A percentile compares a stretch with the other conserved stretches of the same genome.
Conservation (phyloP, 108 stramenopile genomes). For the Cyclostephanos tholiformis region DNA sequence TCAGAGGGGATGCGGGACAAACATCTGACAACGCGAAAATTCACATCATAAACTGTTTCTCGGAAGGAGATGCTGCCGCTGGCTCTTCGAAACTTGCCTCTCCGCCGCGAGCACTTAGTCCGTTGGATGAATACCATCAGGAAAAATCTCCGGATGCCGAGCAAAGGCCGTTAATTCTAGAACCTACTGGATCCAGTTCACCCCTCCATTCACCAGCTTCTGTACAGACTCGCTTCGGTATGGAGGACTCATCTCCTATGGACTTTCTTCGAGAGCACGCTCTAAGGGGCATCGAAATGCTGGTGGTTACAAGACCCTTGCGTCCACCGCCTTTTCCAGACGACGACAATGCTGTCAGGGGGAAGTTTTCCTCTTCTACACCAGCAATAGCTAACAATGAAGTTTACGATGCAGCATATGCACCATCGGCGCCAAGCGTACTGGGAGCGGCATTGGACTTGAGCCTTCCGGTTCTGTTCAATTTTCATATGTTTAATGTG, state of each 20-base stretch:
- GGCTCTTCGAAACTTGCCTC: constrained; percentile 18
- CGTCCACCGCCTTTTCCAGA: constrained; percentile 26
- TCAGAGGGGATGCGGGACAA: not conserved
- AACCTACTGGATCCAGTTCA: constrained; percentile 1
- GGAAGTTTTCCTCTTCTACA: constrained; percentile 9
- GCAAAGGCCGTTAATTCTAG: constrained; percentile 10
- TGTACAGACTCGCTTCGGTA: not conserved
- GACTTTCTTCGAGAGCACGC: constrained; percentile 22
- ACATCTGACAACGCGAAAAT: not conserved
- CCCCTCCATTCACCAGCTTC: constrained; percentile 14
- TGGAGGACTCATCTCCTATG: constrained; percentile 33
- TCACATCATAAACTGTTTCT: constrained; percentile 8
- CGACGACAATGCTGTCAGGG: constrained; percentile 16
- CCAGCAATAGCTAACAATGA: constrained; percentile 23
- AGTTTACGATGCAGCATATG: constrained; percentile 72
- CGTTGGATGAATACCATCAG: not conserved
- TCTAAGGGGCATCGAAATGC: constrained; percentile 36
- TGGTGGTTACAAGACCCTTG: constrained; percentile 32
- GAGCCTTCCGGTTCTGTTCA: constrained; percentile 84
- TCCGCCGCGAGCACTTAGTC: not conserved
- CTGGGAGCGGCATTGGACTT: constrained; percentile 83
- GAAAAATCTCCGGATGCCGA: constrained; percentile 6
- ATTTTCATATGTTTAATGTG: constrained; percentile 88
- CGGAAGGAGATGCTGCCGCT: constrained; percentile 47
- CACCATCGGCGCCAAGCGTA: constrained; percentile 84